These are phyloP conservation scores for Acrocalymma vagum DNA, from an alignment of 2,329 filamentous ascomycete genomes.

Conservation along the genomic window DNA sequence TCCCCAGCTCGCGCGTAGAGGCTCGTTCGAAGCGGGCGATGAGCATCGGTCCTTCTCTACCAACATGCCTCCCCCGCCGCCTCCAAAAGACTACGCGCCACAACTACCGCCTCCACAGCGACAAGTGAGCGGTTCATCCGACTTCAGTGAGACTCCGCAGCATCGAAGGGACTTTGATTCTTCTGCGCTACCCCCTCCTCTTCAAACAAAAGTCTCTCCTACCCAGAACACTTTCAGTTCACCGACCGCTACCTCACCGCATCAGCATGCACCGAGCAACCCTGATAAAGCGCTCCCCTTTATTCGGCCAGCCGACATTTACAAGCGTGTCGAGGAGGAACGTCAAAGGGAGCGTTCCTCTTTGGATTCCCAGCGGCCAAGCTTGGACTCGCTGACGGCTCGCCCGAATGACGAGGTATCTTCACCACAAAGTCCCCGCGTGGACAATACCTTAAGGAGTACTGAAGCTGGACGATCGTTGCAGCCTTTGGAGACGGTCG, in stretches of 20 bases:
- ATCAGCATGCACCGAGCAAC: constrained; percentile 38
- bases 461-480: constrained; percentile 29
- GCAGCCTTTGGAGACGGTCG: constrained; percentile 60
- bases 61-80: constrained; percentile 28
- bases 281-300: constrained; percentile 67
- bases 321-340: constrained; percentile 75
- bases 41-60: constrained; percentile 61
- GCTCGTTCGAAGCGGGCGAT: constrained; percentile 65
- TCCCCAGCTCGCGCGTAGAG: constrained; percentile 42
- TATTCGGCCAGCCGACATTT: constrained; percentile 79
- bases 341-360: constrained; percentile 64
- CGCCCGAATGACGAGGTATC: constrained; percentile 29
- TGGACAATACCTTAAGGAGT: constrained; percentile 11
- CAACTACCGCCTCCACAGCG: constrained; percentile 21
- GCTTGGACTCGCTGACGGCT: constrained; percentile 59
- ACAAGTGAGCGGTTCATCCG: constrained; percentile 38
- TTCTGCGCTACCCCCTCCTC: constrained; percentile 60
- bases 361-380: constrained; percentile 66
- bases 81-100: constrained; percentile 18
- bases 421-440: constrained; percentile 18
- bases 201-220: constrained; percentile 54
- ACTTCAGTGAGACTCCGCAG: constrained; percentile 44
- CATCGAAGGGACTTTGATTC: constrained; percentile 61
- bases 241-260: constrained; percentile 31
- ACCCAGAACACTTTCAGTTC: constrained; percentile 68